Conservation (phyloP, 2,329 filamentous ascomycete genomes). For the Cladosporium sp. region DNA sequence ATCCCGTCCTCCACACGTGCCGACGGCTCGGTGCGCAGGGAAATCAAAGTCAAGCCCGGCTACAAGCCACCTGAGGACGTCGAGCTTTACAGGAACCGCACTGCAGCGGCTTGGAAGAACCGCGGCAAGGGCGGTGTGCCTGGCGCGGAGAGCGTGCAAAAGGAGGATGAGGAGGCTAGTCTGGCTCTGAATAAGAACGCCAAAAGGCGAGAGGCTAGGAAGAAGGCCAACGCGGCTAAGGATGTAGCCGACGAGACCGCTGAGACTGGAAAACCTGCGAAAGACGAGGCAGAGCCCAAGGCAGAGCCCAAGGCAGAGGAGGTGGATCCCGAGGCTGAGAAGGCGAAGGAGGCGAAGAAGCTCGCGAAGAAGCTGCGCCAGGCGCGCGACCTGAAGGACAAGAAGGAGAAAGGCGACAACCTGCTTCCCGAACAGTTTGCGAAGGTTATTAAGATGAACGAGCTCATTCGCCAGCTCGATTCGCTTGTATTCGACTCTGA, state of each 20-base stretch:
- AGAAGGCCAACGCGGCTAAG: conserved; percentile 50
- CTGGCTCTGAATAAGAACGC: conserved; percentile 71
- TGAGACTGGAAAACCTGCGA: conserved; percentile 40
- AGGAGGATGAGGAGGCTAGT: conserved; percentile 44
- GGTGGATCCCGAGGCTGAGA: conserved; percentile 66
- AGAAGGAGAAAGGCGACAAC: conserved; percentile 79
- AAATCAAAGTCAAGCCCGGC: conserved; percentile 88
- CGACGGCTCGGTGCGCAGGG: conserved; percentile 86
- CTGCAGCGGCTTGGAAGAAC: conserved; percentile 76
- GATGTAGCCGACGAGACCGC: conserved; percentile 19
- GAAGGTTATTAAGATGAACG: conserved; percentile 95
- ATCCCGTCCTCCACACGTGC: conserved; percentile 82
- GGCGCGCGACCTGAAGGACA: conserved; percentile 80
- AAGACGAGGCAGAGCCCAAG: conserved; percentile 6
- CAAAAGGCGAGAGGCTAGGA: conserved; percentile 64
- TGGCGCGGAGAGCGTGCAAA: conserved; percentile 56
- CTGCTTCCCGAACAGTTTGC: conserved; percentile 91
- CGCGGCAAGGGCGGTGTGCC: conserved; percentile 65
- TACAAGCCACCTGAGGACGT: conserved; percentile 94
- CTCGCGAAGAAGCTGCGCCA: conserved; percentile 93
- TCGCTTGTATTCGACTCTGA: conserved; percentile 76
- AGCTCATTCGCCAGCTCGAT: conserved; percentile 83
- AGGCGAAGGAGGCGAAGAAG: conserved; percentile 86
- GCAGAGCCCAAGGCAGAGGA: conserved; percentile 36
- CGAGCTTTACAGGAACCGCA: conserved; percentile 90